Conservation (phyloP, 2,329 filamentous ascomycete species). For the Cadophora luteo-olivacea region DNA sequence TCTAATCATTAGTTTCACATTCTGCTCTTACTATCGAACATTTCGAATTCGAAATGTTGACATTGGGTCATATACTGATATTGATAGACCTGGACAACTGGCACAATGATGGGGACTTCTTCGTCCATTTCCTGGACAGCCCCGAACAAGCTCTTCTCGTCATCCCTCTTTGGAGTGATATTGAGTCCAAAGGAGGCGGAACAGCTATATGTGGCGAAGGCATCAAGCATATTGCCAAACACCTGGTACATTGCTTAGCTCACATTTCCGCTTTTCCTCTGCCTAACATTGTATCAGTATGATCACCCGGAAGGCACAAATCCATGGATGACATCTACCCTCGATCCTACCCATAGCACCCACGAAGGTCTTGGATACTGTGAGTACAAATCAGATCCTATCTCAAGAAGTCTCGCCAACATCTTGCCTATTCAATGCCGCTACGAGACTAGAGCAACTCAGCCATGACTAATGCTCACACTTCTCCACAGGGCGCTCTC, state of each 20-base stretch:
- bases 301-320: conserved; percentile 69
- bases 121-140: conserved; percentile 74
- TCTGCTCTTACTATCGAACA: background rate
- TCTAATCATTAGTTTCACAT: background rate
- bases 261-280: background rate
- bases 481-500: conserved; percentile 14
- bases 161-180: conserved; percentile 71
- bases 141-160: conserved; percentile 73
- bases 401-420: too few species aligned
- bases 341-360: conserved; percentile 52
- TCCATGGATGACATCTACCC: conserved; percentile 67
- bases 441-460: too few species aligned
- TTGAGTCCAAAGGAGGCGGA: conserved; percentile 64
- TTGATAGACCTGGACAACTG: conserved; percentile 41
- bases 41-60: conserved; percentile 40
- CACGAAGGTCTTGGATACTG: conserved; percentile 52
- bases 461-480: background rate
- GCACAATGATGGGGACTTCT: conserved; percentile 78
- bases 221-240: conserved; percentile 61
- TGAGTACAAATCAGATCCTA: background rate
- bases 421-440: too few species aligned
- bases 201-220: conserved; percentile 69
- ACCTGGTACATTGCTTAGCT: conserved; percentile 49
- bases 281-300: conserved; percentile 42
- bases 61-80: background rate